Evolutionary conservation across 768 basidiomycete genomes (phyloP).

Genomic region (Trametes meyenii): DNA sequence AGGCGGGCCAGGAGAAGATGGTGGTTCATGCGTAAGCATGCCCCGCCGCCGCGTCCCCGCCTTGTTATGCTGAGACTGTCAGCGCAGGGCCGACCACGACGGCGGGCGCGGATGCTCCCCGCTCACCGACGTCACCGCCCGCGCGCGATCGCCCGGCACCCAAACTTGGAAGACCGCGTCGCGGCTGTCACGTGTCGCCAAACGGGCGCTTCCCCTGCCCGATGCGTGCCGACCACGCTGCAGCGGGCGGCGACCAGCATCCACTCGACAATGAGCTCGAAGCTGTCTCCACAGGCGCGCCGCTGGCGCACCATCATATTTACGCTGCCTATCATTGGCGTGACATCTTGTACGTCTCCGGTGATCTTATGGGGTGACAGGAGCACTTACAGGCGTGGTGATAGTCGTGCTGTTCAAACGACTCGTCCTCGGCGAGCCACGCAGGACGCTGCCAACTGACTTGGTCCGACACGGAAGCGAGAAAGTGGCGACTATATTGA

Average conservation of each 20-base stretch:
- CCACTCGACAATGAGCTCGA: slow-evolving; percentile 29
- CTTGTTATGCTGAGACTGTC: not conserved
- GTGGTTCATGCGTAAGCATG: slow-evolving; percentile 12
- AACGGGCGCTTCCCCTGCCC: not conserved
- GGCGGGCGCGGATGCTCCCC: slow-evolving; percentile 7
- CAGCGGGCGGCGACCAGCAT: slow-evolving; percentile 2
- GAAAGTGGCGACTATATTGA: slow-evolving; percentile 16
- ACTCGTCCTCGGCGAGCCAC: slow-evolving; percentile 54
- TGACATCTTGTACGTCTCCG: slow-evolving; percentile 56
- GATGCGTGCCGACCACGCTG: slow-evolving; percentile 6
- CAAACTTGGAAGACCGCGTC: not conserved
- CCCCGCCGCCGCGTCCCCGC: not conserved
- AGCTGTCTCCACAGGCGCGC: slow-evolving; percentile 48
- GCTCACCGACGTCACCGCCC: slow-evolving; percentile 21
- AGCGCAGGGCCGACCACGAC: not conserved
- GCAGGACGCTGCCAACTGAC: slow-evolving; percentile 40
- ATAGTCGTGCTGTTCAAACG: slow-evolving; percentile 71
- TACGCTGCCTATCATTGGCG: slow-evolving; percentile 65
- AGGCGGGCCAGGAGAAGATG: slow-evolving; percentile 1
- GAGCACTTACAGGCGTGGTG: not conserved
- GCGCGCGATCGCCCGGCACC: slow-evolving; percentile 1
- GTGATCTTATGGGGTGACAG: not conserved
- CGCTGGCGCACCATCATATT: slow-evolving; percentile 59
- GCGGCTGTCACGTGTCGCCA: slow-evolving; percentile 8
- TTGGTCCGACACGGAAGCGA: slow-evolving; percentile 13